Evolutionary conservation across 225 moss, liverwort and hornwort genomes (phyloP).

Genomic region (Antitrichia curtipendula): DNA sequence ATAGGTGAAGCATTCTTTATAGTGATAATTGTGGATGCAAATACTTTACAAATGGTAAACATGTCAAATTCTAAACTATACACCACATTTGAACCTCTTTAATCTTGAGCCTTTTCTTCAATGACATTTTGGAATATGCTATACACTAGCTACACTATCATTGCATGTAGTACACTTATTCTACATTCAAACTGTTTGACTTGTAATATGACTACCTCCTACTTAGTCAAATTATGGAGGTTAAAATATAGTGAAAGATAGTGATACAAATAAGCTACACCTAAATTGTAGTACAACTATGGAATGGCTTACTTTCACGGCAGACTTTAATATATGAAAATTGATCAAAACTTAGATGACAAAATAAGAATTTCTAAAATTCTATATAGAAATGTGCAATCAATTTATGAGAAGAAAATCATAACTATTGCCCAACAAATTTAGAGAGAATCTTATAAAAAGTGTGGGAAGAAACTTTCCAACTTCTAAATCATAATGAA

Average conservation of each 20-base stretch:
- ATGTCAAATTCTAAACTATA: background rate
- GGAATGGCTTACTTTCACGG: accelerated
- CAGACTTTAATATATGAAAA: background rate
- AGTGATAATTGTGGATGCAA: background rate
- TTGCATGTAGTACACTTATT: too few relatives aligned
- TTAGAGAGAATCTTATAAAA: accelerated
- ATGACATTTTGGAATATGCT: background rate
- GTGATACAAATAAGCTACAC: accelerated
- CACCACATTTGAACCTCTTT: background rate
- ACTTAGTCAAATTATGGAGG: accelerated
- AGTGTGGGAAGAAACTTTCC: accelerated
- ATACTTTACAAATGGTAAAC: background rate
- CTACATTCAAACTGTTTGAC: background rate
- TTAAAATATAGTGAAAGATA: background rate
- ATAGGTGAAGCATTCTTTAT: background rate
- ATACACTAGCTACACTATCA: background rate
- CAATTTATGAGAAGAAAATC: background rate
- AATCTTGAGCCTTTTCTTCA: background rate
- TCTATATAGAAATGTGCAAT: background rate
- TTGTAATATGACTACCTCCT: accelerated
- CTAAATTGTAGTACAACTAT: background rate
- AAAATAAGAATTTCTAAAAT: background rate
- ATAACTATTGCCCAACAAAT: background rate
- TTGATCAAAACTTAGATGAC: accelerated
- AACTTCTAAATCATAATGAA: background rate